Evolutionary conservation across 768 basidiomycete species (phyloP), one percentile per base, ranked within the genome.

Genomic region (Termitomyces sp.): DNA sequence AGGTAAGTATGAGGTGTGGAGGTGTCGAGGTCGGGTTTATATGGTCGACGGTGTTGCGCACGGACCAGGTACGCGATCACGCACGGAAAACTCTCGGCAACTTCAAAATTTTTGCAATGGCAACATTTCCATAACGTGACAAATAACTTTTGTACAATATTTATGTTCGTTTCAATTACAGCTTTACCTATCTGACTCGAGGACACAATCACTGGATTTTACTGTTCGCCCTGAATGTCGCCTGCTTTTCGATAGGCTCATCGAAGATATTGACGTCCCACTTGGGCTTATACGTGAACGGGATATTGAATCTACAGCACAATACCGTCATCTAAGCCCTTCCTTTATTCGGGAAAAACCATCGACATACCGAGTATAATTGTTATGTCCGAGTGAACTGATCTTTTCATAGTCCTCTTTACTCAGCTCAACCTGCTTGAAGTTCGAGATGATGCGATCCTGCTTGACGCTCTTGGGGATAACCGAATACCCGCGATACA

Each of bases 391-490:
- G 45, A 88, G 70, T 13, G 73, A 71, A 13, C 70, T 71, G 61
- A 91, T 72, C 65, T 72, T 78, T 59, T 88, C 79, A 62, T 83
- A 89, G 66, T 91, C 88, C 54, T 83, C 86, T 62, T 83, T 66
- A 66, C 76, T 78, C 54, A 93, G 74, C 65, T 79, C 76, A 53
- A 92, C 78, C 66, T 92, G 86, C 73, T 88, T 69, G 76, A 91
- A 90, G 76, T 94, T 92, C 60, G 85, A 85, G 53, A 76, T 68
- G 72, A 92, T 87, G 41, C 88, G 87, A 3, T 75, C 82, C 66
- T 86, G 76, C 57, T 86, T 76, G 28, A 92, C 88, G 55, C 83
- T 85, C 79, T 94, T 94, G 18, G 92, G 92, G 65, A 94, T 91
- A 60, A 94, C 87, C 9, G 85, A 85, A 70, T 85, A 87, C 13